Evolutionary conservation across 768 basidiomycete species (phyloP).

Genomic region (Kwoniella sp.): DNA sequence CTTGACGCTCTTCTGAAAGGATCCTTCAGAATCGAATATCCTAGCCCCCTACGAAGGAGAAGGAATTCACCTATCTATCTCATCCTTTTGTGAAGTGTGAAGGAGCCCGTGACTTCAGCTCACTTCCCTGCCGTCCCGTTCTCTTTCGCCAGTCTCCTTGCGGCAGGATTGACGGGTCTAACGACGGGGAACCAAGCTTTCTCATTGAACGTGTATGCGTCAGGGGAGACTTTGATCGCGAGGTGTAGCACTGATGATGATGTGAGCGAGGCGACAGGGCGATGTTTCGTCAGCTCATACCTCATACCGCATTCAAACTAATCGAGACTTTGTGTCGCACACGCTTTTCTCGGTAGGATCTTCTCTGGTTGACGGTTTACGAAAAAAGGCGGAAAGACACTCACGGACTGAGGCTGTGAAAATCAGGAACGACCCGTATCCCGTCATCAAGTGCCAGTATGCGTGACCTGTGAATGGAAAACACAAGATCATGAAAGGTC

Average conservation of each 20-base stretch:
- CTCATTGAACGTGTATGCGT: conserved; percentile 33
- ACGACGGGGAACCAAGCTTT: conserved; percentile 36
- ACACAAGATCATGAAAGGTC: neutral
- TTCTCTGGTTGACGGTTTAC: no score
- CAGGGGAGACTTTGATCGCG: conserved; percentile 33
- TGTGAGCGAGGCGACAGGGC: no score
- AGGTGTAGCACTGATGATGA: conserved; percentile 37
- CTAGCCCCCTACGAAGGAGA: no score
- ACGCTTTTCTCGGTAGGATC: neutral
- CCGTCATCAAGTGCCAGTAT: conserved; percentile 53
- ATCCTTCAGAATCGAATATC: no score
- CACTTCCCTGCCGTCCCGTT: conserved; percentile 8
- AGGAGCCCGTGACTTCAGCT: no score
- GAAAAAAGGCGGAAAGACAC: conserved; percentile 7
- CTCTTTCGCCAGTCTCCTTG: neutral
- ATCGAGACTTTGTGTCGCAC: neutral
- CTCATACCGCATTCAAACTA: no score
- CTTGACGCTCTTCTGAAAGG: no score
- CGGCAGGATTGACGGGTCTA: neutral
- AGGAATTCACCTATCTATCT: no score
- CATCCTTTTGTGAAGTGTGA: no score
- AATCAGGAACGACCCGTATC: conserved; percentile 46
- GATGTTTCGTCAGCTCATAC: no score
- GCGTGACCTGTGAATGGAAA: conserved; percentile 25
- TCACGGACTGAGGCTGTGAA: conserved; percentile 48